Base-by-base conservation (phyloP, 495 filamentous ascomycete genomes). In the Evernia prunastri region DNA sequence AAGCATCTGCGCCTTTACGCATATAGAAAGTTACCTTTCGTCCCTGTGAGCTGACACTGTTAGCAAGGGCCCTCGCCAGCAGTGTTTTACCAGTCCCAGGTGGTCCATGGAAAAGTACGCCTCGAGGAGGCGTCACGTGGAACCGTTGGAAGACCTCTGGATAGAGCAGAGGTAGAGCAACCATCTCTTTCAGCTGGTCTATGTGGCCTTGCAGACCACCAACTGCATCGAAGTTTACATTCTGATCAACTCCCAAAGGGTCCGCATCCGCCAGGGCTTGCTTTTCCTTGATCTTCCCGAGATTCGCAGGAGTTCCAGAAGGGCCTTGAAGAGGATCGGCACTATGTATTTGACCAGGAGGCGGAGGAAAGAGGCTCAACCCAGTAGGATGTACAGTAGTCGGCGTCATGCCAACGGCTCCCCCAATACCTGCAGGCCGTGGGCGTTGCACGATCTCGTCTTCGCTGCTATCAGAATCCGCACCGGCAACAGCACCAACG, bases 1-100 rank as follows among this genome's bases (percentile, higher is more conserved):
- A 79, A 54, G 91, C 91, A 80, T 98, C 94, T 40, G 92, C 95
- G 62, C 95, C 94, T 73, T 98, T 98, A 45, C 94, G 86, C 94
- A 98, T 98, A 77, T 97, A 98, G 68, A 98, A 98, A 0, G 90
- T 97, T 57, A 98, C 91, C 72, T 97, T 97, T 60, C 87, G 86
- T 53, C 91, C 91, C 61, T 92, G 87, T 3, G 83, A 82, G 68
- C 82, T 87, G 58, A 94, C 86, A 63, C 87, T 89, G 58, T 90
- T 89, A 23, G 95, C 91, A 25, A 98, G 79, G 53, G 94, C 94
- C 67, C 94, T 85, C 45, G 94, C 94, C 70, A 98, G 81, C 31
- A 97, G 80, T 10, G 94, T 98, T 78, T 98, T 98, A 82, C 94
- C 94, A 13, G 94, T 98, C 69, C 94, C 94, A 23, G 94, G 94